Conservation (phyloP, 2,329 filamentous ascomycete genomes). For the Alternaria atra region DNA sequence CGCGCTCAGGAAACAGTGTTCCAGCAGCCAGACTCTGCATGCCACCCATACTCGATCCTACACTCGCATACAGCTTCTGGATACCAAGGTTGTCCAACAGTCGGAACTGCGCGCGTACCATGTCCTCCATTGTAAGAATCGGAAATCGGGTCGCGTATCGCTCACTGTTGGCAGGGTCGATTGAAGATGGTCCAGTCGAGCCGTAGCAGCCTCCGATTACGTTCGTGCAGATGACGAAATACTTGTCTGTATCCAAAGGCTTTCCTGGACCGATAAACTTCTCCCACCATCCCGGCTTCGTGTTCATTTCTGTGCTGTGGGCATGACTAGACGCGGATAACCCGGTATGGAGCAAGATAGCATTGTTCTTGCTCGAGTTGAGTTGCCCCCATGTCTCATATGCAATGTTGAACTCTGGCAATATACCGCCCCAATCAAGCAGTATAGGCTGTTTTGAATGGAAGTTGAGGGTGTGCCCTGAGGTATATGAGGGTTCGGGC, state of each 20-base stretch:
- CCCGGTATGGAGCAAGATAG: conserved; percentile 90
- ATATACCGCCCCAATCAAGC: conserved; percentile 93
- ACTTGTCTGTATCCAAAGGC: conserved; percentile 88
- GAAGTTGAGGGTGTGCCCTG: conserved; percentile 82
- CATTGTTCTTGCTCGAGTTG: conserved; percentile 84
- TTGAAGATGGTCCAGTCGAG: conserved; percentile 86
- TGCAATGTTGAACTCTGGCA: conserved; percentile 87
- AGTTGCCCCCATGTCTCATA: conserved; percentile 92
- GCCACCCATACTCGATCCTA: conserved; percentile 96
- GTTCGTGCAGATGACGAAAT: conserved; percentile 95
- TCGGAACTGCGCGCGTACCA: conserved; percentile 95
- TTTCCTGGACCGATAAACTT: conserved; percentile 91
- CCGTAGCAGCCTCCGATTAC: conserved; percentile 96
- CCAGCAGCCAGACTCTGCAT: conserved; percentile 96
- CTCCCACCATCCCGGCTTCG: conserved; percentile 97
- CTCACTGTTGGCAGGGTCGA: conserved; percentile 87
- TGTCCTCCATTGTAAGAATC: conserved; percentile 94
- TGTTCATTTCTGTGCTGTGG: conserved; percentile 86
- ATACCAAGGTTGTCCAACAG: conserved; percentile 83
- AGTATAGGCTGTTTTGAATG: conserved; percentile 77
- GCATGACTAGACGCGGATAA: conserved; percentile 97
- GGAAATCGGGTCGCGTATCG: conserved; percentile 94
- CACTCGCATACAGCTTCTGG: conserved; percentile 83
- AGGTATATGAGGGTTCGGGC: conserved; percentile 93
- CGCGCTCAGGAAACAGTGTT: conserved; percentile 80